Evolutionary conservation across 768 basidiomycete species (phyloP).

Genomic region (Rhodotorula kratochvilovae): DNA sequence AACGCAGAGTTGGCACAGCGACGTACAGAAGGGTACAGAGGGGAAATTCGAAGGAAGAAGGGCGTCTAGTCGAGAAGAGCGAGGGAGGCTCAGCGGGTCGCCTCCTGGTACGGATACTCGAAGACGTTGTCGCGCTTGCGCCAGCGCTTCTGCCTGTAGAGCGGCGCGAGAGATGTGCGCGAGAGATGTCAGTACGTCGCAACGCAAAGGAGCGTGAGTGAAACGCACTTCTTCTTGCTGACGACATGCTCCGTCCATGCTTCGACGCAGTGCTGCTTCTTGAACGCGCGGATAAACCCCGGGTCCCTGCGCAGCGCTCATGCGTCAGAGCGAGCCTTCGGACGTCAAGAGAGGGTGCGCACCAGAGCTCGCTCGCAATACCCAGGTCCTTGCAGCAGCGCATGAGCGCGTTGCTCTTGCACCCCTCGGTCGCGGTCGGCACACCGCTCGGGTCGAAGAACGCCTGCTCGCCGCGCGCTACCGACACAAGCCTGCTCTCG

Average conservation of each 20-base stretch:
- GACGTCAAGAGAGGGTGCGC: too few relatives aligned
- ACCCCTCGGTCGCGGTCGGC: slow-evolving; percentile 87
- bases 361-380: slow-evolving; percentile 94
- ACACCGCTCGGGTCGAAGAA: slow-evolving; percentile 89
- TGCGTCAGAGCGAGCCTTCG: too few relatives aligned
- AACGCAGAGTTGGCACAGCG: too few relatives aligned
- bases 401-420: slow-evolving; percentile 96
- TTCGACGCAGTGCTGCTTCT: slow-evolving; percentile 72
- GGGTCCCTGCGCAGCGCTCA: slow-evolving; percentile 76
- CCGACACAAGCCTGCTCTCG: slow-evolving; percentile 69
- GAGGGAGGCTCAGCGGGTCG: neutral
- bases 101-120: slow-evolving; percentile 82
- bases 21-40: too few relatives aligned
- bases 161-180: too few relatives aligned
- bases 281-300: slow-evolving; percentile 89
- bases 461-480: slow-evolving; percentile 92
- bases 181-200: too few relatives aligned
- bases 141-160: slow-evolving; percentile 43
- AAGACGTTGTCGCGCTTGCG: slow-evolving; percentile 53
- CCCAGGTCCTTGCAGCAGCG: slow-evolving; percentile 95
- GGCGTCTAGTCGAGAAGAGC: neutral
- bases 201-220: too few relatives aligned
- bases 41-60: too few relatives aligned
- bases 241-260: slow-evolving; percentile 76
- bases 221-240: slow-evolving; percentile 84